Conservation (phyloP, 371 early-diverging fungal species). For the Blakeslea trispora region DNA sequence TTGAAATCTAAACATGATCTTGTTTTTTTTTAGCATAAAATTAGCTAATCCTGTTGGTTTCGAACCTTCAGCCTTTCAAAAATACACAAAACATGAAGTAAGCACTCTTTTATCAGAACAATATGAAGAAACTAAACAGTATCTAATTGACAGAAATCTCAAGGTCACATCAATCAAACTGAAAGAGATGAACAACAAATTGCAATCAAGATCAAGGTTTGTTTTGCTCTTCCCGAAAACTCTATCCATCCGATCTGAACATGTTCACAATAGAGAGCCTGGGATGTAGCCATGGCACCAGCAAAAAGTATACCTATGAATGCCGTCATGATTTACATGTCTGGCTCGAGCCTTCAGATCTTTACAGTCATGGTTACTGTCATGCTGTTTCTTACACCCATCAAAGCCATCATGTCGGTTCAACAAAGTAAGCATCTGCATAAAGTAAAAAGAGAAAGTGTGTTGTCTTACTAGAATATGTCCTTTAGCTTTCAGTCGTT, state of each 20-base stretch:
- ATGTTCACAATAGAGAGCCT: conserved; percentile 85
- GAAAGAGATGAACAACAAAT: conserved; percentile 28
- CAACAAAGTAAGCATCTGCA: conserved; percentile 69
- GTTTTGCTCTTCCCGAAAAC: too few relatives aligned
- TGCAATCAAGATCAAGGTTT: conserved; percentile 39
- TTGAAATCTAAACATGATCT: too few relatives aligned
- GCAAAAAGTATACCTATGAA: conserved; percentile 96
- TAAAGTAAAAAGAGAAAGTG: too few relatives aligned
- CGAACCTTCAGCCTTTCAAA: conserved; percentile 34
- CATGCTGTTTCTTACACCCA: conserved; percentile 91
- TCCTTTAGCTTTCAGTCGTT: conserved; percentile 66
- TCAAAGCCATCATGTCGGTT: conserved; percentile 75
- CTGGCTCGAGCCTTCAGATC: conserved; percentile 93
- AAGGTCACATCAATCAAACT: conserved; percentile 14
- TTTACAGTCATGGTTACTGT: conserved; percentile 94
- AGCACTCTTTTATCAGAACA: not conserved
- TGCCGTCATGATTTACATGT: conserved; percentile 98
- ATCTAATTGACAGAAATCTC: conserved; percentile 31
- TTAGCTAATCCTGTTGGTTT: conserved; percentile 42
- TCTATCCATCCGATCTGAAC: too few relatives aligned
- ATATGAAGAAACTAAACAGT: too few relatives aligned
- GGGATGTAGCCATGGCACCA: conserved; percentile 92
- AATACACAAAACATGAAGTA: conserved; percentile 24
- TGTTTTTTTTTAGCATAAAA: conserved; percentile 16
- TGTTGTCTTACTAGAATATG: not conserved